Evolutionary conservation across 345 rosid species (phyloP).

Genomic region (Psidium guajava): DNA sequence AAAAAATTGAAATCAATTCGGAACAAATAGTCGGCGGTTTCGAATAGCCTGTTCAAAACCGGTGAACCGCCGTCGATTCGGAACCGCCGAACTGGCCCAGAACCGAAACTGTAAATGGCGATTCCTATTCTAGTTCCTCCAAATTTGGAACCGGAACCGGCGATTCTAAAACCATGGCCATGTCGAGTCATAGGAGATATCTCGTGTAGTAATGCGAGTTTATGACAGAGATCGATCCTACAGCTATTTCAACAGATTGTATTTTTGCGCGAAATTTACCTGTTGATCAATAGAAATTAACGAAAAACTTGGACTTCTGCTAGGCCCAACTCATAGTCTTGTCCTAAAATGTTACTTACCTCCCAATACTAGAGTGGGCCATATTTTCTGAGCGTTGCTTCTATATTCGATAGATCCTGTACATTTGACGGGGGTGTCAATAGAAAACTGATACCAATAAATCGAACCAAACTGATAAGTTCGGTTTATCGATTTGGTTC

Average conservation of each 20-base stretch:
- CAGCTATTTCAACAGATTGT: neutral
- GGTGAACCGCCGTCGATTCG: too few relatives aligned
- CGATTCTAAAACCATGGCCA: too few relatives aligned
- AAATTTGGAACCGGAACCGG: too few relatives aligned
- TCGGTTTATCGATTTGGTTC: neutral
- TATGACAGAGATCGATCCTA: neutral
- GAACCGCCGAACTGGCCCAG: too few relatives aligned
- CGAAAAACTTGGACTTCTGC: neutral
- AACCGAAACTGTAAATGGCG: too few relatives aligned
- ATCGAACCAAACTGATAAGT: neutral
- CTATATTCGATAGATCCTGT: neutral
- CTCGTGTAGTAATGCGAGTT: neutral
- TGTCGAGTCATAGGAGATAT: neutral
- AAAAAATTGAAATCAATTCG: too few relatives aligned
- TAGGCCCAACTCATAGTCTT: neutral
- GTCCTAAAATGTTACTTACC: neutral
- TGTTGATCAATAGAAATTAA: neutral
- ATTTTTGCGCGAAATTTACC: neutral
- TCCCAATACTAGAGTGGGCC: neutral
- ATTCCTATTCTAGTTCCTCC: too few relatives aligned
- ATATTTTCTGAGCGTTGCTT: neutral
- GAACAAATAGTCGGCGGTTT: too few relatives aligned
- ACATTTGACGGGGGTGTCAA: neutral
- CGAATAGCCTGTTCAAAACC: too few relatives aligned
- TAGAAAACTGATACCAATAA: neutral